A percentile compares a stretch with the other conserved stretches of the same genome.
phyloP scores from a whole-genome alignment of 169 alveolate genomes.

The Amoebophrya sp. region DNA sequence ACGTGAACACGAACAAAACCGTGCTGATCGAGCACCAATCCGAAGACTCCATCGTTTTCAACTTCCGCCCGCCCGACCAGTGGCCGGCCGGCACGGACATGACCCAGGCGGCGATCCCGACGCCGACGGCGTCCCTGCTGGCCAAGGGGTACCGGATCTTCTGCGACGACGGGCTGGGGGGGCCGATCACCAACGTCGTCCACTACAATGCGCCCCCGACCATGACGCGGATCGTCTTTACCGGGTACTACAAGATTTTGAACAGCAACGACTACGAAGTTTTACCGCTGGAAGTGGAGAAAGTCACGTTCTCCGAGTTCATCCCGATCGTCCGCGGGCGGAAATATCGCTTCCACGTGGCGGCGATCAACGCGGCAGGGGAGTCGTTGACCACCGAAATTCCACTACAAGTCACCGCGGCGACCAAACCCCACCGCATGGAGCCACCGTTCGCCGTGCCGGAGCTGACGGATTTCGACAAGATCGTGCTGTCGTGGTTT shows the following conservation, averaged over 20 bases:
- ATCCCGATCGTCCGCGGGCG: neutral
- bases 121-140: neutral
- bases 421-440: neutral
- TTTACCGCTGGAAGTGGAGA: neutral
- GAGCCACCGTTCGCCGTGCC: neutral
- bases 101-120: neutral
- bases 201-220: neutral
- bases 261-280: neutral
- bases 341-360: constrained; percentile 24
- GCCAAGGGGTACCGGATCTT: constrained; percentile 1
- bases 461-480: neutral
- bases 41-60: neutral
- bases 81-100: neutral
- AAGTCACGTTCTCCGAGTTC: neutral
- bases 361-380: constrained; percentile 24
- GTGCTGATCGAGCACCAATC: neutral
- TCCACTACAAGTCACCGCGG: neutral
- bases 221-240: neutral
- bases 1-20: neutral
- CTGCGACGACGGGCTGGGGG: neutral
- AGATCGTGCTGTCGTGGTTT: neutral
- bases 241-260: neutral
- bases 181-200: neutral
- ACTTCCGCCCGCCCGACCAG: neutral
- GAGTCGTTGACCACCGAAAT: neutral